Evolutionary conservation across 2,329 filamentous ascomycete species (phyloP).

Genomic region (Raffaelea albimanens): DNA sequence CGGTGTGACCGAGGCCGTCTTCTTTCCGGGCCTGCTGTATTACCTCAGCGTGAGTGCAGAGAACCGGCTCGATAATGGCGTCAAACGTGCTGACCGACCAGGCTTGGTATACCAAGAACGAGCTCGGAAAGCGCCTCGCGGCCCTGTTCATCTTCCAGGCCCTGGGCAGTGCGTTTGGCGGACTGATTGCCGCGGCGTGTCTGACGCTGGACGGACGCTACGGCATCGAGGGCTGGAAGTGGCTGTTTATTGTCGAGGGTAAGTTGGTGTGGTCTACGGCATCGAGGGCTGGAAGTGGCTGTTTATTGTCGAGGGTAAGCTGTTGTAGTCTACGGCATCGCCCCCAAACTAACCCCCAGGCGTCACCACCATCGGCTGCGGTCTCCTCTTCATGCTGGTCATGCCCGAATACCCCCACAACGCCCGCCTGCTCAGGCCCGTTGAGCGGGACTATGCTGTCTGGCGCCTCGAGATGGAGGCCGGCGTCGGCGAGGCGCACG

Average conservation of each 20-base stretch:
- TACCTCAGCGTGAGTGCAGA: slow-evolving; percentile 28
- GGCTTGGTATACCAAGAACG: slow-evolving; percentile 30
- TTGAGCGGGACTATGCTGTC: slow-evolving; percentile 21
- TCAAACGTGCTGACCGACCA: no score
- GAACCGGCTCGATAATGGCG: no score
- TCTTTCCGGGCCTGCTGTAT: slow-evolving; percentile 29
- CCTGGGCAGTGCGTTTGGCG: slow-evolving; percentile 36
- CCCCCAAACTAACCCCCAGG: no score
- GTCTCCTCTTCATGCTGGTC: slow-evolving; percentile 21
- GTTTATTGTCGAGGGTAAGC: no score
- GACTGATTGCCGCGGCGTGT: slow-evolving; percentile 38
- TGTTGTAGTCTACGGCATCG: no score
- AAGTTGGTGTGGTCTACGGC: slow-evolving; percentile 25
- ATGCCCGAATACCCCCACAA: slow-evolving; percentile 31
- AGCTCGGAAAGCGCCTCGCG: slow-evolving; percentile 26
- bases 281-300: slow-evolving; percentile 25
- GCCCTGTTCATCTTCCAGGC: slow-evolving; percentile 25
- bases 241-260: slow-evolving; percentile 39
- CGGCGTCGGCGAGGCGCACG: slow-evolving; percentile 26
- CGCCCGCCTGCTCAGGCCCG: slow-evolving; percentile 21
- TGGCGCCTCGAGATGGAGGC: slow-evolving; percentile 23
- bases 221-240: slow-evolving; percentile 40
- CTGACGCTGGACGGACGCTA: slow-evolving; percentile 33
- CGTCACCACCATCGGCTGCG: slow-evolving; percentile 26
- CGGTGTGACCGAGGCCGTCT: slow-evolving; percentile 24